Base-by-base conservation (phyloP, 495 filamentous ascomycete species). In the Friedmanniomyces simplex region DNA sequence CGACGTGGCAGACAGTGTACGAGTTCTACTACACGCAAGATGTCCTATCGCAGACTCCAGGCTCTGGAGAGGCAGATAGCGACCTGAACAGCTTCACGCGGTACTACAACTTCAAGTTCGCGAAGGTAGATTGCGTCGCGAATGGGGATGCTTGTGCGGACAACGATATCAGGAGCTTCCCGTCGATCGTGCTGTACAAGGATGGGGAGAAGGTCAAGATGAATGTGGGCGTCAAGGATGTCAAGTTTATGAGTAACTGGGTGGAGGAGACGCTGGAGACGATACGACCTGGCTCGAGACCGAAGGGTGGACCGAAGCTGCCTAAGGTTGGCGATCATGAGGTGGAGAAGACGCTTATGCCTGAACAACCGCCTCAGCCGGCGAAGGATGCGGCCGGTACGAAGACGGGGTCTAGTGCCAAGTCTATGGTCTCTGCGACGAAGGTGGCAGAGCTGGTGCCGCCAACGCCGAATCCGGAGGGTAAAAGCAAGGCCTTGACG, bases 21-120 rank as follows among this genome's bases (percentile, higher is more conserved):
- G 93, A 97, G 70, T 96, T 82, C 72, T 96, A 96, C 73, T 95
- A 91, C 70, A 96, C 91, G 7, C 93, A 87, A n/a, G 83, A 87
- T 64, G 84, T 88, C 0, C 52, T 83, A 36, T 70, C 73, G 20
- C 74, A 75, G 63, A 68, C 72, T 24, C 58, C 72, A 18, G 74
- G 75, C 30, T 68, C 71, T 2, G 65, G 57, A 32, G 58, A 57
- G 16, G 55, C 61, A 26, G 62, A 54, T n/a, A 64, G 64, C n/a
- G 78, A 78, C n/a, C 42, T 80, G 34, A 84, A 85, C 62, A 77
- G 78, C 0, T 86, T 86, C 63, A 77, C 78, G 11, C 74, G 77
- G 36, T 93, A 83, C 69, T 97, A 96, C 69, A 81, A 95, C 70
- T 91, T 97, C 71, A 82, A 88, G 63, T 96, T 97, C 66, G 93